Base-by-base conservation (phyloP, 176 grass and related monocot species). In the Oryza officinalis region DNA sequence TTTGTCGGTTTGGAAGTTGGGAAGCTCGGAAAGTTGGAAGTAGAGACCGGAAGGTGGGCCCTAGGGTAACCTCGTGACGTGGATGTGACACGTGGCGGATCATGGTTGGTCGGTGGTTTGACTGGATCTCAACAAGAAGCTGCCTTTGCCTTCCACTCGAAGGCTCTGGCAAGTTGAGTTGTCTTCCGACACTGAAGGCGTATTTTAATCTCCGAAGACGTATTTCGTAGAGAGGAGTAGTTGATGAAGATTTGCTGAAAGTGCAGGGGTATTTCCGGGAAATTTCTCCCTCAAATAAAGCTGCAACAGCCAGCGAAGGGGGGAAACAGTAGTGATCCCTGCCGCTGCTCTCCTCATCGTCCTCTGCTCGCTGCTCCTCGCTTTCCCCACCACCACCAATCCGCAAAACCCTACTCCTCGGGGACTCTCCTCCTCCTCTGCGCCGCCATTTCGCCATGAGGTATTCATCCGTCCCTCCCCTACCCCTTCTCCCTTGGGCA, bases 131-230 rank as follows among this genome's bases (percentile, higher is more conserved):
- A 25, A 46, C 2, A n/a, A 38, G 32, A n/a, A 27, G 22, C 47
- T 76, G 74, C 33, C 33, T 35, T 87, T 83, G 65, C 72, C 80
- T 87, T 83, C 66, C 41, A 44, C 41, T 32, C 74, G 15, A 88
- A 88, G 80, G 66, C 49, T 82, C 32, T 13, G 9, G n/a, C 8
- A 22, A 0, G 8, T 1, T 10, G 57, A 25, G 9, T 61, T 4
- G 57, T n/a, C 2, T 61, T 61, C 57, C 57, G 2, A 8, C 4
- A 10, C 12, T 25, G 27, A 75, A 75, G 27, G 27, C 72, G 46
- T 75, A 54, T 12, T 75, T 7, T 1, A 1, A 0, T 20, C 35
- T 20, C 50, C 20, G 3, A 68, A 80, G 38, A 13, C 41, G 63
- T 80, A 80, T 80, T 50, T 31, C 8, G 0, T 6, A 12, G 1